Evolutionary conservation across 1,284 basidiomycete genomes (phyloP).

Genomic region (Psilocybe mexicana): DNA sequence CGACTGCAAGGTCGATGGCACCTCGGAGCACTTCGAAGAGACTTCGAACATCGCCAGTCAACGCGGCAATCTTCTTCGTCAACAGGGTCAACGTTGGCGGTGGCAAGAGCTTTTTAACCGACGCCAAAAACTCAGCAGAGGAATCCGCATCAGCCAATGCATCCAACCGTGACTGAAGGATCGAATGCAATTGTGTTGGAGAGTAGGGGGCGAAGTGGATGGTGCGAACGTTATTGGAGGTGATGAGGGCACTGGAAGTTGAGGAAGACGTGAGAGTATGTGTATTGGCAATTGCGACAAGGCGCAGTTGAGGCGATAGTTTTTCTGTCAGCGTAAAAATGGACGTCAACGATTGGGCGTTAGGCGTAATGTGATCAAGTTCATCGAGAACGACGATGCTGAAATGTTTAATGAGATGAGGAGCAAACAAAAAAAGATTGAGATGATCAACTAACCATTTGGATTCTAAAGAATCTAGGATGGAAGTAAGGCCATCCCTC

Average conservation of each 20-base stretch:
- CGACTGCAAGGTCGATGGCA: conserved; percentile 68
- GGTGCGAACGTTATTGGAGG: conserved; percentile 52
- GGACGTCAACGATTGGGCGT: conserved; percentile 52
- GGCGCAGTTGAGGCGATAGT: conserved; percentile 49
- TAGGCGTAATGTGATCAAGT: conserved; percentile 71
- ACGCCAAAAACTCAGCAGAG: conserved; percentile 29
- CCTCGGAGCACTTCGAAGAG: conserved; percentile 76
- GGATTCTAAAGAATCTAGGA: conserved; percentile 38
- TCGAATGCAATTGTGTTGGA: conserved; percentile 61
- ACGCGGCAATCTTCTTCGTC: conserved; percentile 73
- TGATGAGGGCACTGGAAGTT: conserved; percentile 39
- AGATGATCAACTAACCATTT: conserved; percentile 55
- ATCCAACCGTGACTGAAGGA: conserved; percentile 62
- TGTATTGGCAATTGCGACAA: conserved; percentile 82
- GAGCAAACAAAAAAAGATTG: conserved; percentile 9
- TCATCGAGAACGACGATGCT: conserved; percentile 80
- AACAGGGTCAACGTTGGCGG: conserved; percentile 62
- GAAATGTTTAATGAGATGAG: conserved; percentile 9
- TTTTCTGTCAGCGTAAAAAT: conserved; percentile 65
- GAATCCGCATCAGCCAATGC: conserved; percentile 31
- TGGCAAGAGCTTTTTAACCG: conserved; percentile 59
- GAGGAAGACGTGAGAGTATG: conserved; percentile 70
- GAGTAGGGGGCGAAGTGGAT: conserved; percentile 78
- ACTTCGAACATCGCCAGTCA: conserved; percentile 77
- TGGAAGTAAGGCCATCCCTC: conserved; percentile 45